Evolutionary conservation across 2,329 filamentous ascomycete species (phyloP).

Genomic region (Didymella keratinophila): DNA sequence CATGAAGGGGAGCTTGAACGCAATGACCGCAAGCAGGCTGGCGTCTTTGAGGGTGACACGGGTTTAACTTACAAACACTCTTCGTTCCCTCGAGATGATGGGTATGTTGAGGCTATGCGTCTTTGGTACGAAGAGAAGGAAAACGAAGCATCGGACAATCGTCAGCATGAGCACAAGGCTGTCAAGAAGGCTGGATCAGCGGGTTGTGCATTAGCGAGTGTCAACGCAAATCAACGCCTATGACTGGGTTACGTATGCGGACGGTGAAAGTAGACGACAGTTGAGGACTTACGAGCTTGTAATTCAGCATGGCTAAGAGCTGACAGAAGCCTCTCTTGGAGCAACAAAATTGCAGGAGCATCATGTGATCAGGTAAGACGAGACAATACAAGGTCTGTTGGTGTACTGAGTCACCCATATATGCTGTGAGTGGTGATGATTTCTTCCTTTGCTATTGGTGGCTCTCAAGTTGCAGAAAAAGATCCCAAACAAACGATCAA

Average conservation of each 20-base stretch:
- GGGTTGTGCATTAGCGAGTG: neutral
- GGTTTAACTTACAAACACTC: neutral
- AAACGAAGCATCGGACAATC: neutral
- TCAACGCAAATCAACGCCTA: neutral
- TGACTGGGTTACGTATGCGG: neutral
- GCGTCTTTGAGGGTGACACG: too few relatives aligned
- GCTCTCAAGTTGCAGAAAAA: too few relatives aligned
- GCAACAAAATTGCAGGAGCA: neutral
- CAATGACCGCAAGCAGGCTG: neutral
- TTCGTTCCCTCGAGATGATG: neutral
- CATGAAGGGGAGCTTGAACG: neutral
- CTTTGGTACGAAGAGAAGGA: conserved; percentile 2
- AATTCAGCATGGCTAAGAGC: neutral
- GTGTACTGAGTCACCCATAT: neutral
- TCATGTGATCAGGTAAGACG: neutral
- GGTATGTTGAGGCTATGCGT: neutral
- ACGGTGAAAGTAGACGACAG: neutral
- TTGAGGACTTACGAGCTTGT: neutral
- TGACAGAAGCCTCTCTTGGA: neutral
- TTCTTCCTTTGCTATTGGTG: too few relatives aligned
- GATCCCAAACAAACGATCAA: too few relatives aligned
- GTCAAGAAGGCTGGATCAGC: neutral
- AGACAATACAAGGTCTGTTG: neutral
- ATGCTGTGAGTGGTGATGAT: neutral
- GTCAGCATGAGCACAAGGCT: neutral